Evolutionary conservation across 495 filamentous ascomycete genomes (phyloP), one percentile per base, ranked within the genome.

Genomic region (Chaetomium cochliodes): DNA sequence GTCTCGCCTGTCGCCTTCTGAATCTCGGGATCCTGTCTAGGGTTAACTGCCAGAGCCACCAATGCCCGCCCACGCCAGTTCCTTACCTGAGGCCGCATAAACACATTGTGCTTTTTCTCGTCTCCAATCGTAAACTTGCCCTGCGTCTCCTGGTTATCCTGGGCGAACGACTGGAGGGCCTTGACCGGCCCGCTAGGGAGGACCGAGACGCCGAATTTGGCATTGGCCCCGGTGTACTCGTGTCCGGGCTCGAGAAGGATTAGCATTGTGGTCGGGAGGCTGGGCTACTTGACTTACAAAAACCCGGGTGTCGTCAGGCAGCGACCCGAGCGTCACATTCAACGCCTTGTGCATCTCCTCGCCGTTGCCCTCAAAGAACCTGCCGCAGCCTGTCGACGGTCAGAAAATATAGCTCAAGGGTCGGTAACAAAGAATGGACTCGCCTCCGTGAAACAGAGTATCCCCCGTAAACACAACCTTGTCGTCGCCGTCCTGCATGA

Each of bases 21-120:
- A 63, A 98, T 87, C 65, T 82, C 84, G 8, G 90, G 90, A 71
- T 98, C 93, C 90, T 93, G 50, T 18, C 25, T 3, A 1, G 15
- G 1, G 64, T 73, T 23, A 76, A 69, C 16, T 42, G 11, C 26
- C 28, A 37, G 33, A 22, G 26, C 41, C 5, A 81, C 41, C 2
- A 41, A 12, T 5, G 7, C 6, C 5, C 1, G 11, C 23, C 9
- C 1, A 11, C 22, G 6, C 26, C 23, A 30, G 1, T 6, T 33
- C 87, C 82, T 37, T 78, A 92, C 92, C 73, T 91, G 81, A 61
- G 94, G 84, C 62, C 87, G 84, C 94, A 98, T 98, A 70, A 98
- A 98, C 3, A 97, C 92, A 73, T 98, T 98, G 74, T 98, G 93
- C 74, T 92, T 77, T 93, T 98, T 98, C 77, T 98, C 94, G 74